A percentile compares a stretch with the other conserved stretches of the same genome.
These are phyloP conservation scores for Xanthoparmelia taractica DNA, from an alignment of 495 filamentous ascomycete genomes.

Conservation along the genomic window DNA sequence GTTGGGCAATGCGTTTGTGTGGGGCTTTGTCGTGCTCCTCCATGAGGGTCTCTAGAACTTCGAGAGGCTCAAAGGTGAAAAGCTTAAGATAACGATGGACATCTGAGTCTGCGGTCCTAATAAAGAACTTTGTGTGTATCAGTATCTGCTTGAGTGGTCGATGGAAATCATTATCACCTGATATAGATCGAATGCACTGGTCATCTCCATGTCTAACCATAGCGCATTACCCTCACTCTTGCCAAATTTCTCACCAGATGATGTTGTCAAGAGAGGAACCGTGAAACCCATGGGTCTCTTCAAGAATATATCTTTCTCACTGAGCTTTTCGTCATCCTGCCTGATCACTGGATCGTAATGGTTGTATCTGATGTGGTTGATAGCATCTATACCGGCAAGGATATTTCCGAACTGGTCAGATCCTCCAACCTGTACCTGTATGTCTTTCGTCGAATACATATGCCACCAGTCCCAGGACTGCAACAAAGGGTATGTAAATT, in stretches of 20 bases:
- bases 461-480: constrained; percentile 98
- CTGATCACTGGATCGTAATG: constrained; percentile 33
- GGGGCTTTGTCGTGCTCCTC: constrained; percentile 56
- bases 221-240: constrained; percentile 93
- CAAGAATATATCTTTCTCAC: constrained; percentile 16
- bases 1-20: constrained; percentile 67
- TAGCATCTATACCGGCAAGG: constrained; percentile 74
- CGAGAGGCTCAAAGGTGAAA: constrained; percentile 78
- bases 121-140: constrained; percentile 58
- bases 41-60: constrained; percentile 57
- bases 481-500: constrained; percentile 87
- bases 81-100: constrained; percentile 75
- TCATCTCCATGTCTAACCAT: constrained; percentile 81
- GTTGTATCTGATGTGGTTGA: constrained; percentile 61
- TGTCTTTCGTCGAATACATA: constrained; percentile 54
- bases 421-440: constrained; percentile 84
- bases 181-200: constrained; percentile 78
- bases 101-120: constrained; percentile 71
- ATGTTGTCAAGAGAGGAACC: constrained; percentile 77
- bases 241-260: constrained; percentile 83
- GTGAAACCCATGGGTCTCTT: constrained; percentile 73
- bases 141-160: not conserved
- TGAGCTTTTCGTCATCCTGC: constrained; percentile 23
- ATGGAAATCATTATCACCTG: constrained; percentile 40
- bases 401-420: constrained; percentile 98